Evolutionary conservation across 78 protist species (phyloP).

Genomic region (Cavenderia fasciculata): DNA sequence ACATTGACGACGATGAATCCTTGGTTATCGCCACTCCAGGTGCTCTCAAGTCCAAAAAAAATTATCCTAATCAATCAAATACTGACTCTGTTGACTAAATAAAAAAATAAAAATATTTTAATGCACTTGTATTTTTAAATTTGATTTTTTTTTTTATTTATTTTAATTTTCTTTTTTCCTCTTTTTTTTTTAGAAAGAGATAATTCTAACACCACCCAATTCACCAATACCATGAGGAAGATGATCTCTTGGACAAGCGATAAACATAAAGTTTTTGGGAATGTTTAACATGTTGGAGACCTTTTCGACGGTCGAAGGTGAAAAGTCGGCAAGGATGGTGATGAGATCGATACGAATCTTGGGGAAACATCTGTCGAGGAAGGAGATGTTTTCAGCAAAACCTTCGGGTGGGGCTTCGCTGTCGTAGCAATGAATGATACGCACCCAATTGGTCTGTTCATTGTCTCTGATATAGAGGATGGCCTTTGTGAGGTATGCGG

Average conservation of each 20-base stretch:
- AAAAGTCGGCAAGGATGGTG: conserved; percentile 12
- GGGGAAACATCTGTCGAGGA: conserved; percentile 70
- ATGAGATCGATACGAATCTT: conserved; percentile 79
- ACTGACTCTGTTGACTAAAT: too few species aligned
- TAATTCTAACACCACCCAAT: conserved; percentile 78
- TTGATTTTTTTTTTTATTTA: too few species aligned
- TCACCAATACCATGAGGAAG: conserved; percentile 54
- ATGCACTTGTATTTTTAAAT: too few species aligned
- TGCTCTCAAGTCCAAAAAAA: too few species aligned
- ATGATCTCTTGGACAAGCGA: conserved; percentile 68
- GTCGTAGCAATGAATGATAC: conserved; percentile 80
- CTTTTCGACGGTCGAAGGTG: conserved; percentile 28
- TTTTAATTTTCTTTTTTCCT: neutral
- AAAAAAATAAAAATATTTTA: too few species aligned
- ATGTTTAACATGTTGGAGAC: conserved; percentile 5
- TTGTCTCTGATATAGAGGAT: conserved; percentile 87
- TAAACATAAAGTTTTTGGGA: conserved; percentile 68
- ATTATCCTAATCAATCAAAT: too few species aligned
- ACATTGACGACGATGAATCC: too few species aligned
- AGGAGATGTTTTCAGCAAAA: conserved; percentile 29
- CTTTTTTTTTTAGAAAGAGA: neutral
- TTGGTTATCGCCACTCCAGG: too few species aligned
- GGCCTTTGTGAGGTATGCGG: conserved; percentile 84
- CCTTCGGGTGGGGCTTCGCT: conserved; percentile 23
- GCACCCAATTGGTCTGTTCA: conserved; percentile 87